Percentiles rank a stretch among this genome's conserved stretches.
Evolutionary conservation across 495 filamentous ascomycete species (phyloP).

Genomic region (Hyaloscypha bicolor): DNA sequence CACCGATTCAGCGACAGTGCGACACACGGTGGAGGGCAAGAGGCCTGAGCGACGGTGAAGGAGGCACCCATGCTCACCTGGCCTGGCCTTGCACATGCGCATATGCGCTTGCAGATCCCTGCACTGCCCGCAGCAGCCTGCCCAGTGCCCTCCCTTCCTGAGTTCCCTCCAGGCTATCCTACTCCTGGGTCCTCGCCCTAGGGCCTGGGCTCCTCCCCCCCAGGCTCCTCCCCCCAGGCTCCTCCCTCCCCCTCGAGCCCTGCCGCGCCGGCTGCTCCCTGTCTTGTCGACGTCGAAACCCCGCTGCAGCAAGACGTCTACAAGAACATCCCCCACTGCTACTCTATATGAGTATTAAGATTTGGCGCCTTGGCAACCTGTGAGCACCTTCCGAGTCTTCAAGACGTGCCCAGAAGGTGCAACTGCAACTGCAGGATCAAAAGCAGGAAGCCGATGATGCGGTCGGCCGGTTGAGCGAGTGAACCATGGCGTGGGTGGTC

Average conservation of each 20-base stretch:
- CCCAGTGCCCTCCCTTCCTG: no score
- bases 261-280: neutral
- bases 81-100: neutral
- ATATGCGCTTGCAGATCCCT: neutral
- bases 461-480: neutral
- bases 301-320: neutral
- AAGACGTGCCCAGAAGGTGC: neutral
- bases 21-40: constrained; percentile 1
- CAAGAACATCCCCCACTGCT: no score
- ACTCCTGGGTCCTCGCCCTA: no score
- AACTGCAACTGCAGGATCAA: neutral
- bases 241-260: neutral
- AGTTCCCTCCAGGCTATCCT: no score
- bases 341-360: no score
- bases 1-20: neutral
- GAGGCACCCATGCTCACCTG: neutral
- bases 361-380: no score
- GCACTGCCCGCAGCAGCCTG: no score
- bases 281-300: neutral
- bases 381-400: no score
- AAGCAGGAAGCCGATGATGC: neutral
- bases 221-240: no score
- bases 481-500: neutral
- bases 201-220: no score
- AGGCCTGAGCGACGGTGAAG: constrained; percentile 5